Evolutionary conservation across 768 basidiomycete species (phyloP), one percentile per base, ranked within the genome.

Genomic region (Rhizopogon salebrosus): DNA sequence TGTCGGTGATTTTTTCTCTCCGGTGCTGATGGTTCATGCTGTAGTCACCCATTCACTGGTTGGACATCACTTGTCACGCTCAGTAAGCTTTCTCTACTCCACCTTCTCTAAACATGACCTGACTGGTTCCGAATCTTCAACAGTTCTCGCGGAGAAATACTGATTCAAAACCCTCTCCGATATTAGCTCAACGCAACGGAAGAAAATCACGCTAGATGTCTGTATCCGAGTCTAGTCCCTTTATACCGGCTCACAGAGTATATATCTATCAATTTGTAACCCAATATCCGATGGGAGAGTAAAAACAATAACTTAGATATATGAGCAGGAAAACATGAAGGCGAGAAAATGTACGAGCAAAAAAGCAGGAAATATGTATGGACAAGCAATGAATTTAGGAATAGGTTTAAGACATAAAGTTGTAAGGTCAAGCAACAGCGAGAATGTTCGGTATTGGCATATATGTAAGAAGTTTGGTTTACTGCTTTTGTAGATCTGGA

Each of bases 11-110:
- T 36, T 34, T 39, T 41, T 48, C 18, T 6, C 45, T 48, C 31
- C 22, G 58, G 13, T n/a, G 36, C 26, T 62, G 34, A 56, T 49
- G 41, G 20, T 42, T 52, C 48, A 16, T 38, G 24, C 53, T 49
- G 42, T 61, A 94, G 94, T 62, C 92, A 95, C 69, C 94, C 95
- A 0, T 98, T 98, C 73, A 97, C 95, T 10, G 95, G 95, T 9
- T 97, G 94, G 95, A 95, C 94, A 24, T 92, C 93, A 41, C 74
- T 95, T 40, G 80, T 92, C 22, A 83, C 91, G 27, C 71, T 95
- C 60, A 93, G 93, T 95, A 69, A 76, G 92, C 78, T 26, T 29
- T 4, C 14, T 14, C 20, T 29, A 41, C 53, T 29, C 5, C 27
- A 27, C 36, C 16, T n/a, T 48, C 24, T 22, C 16, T 41, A 24